These are phyloP conservation scores for Russula earlei DNA, from an alignment of 768 basidiomycete species.

Conservation along the genomic window DNA sequence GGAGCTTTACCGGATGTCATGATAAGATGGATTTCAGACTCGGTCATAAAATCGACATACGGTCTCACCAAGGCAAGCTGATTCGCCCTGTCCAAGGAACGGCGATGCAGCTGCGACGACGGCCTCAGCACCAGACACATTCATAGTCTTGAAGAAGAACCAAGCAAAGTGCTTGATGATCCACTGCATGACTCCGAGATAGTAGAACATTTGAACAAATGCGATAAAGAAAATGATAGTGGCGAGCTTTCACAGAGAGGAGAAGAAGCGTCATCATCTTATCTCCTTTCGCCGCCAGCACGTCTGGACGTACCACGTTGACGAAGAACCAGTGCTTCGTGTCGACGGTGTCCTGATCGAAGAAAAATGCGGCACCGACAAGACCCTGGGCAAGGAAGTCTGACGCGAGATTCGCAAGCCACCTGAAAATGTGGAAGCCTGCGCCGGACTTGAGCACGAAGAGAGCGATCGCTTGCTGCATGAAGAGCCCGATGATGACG, in stretches of 20 bases:
- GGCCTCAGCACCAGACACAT: conserved; percentile 90
- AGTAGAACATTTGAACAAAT: conserved; percentile 86
- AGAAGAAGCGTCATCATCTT: not conserved
- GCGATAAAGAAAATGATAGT: conserved; percentile 93
- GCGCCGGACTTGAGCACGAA: conserved; percentile 82
- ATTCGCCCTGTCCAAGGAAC: conserved; percentile 90
- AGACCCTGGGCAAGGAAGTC: conserved; percentile 66
- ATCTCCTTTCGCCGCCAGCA: too few relatives aligned
- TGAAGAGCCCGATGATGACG: conserved; percentile 77
- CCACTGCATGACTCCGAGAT: conserved; percentile 92
- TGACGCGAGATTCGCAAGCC: conserved; percentile 71
- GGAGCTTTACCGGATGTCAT: conserved; percentile 67
- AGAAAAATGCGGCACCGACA: conserved; percentile 76
- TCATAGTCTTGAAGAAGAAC: conserved; percentile 89
- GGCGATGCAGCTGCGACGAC: conserved; percentile 88
- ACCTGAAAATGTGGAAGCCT: conserved; percentile 76
- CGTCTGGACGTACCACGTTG: conserved; percentile 44
- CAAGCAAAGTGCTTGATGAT: conserved; percentile 82
- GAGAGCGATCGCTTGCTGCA: conserved; percentile 79
- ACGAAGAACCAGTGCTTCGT: conserved; percentile 78
- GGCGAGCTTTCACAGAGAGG: conserved; percentile 36
- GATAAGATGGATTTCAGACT: conserved; percentile 74
- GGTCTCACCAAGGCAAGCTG: conserved; percentile 78
- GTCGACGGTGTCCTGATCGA: conserved; percentile 49
- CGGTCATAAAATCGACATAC: conserved; percentile 78